Percentiles rank a stretch among this genome's conserved stretches.
phyloP scores from a whole-genome alignment of 495 filamentous ascomycete genomes.

The Friedmanniomyces endolithicus region DNA sequence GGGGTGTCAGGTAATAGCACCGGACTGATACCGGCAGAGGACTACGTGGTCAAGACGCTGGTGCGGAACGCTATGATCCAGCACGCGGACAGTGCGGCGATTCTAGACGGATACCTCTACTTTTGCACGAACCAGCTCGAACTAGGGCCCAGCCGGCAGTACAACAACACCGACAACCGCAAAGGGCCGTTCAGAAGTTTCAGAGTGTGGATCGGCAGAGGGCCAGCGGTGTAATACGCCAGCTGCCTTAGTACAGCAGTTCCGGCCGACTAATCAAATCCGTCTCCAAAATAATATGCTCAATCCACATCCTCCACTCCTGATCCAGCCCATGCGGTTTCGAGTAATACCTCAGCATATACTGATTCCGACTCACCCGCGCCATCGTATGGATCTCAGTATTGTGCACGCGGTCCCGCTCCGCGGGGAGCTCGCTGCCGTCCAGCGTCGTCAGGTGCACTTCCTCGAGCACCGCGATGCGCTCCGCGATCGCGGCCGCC shows the following conservation, averaged over 20 bases:
- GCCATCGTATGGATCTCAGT: background rate
- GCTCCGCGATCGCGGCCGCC: conserved; percentile 9
- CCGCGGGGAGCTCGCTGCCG: conserved; percentile 2
- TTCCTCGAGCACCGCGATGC: conserved; percentile 14
- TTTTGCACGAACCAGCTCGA: conserved; percentile 25
- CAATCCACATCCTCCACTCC: conserved; percentile 11
- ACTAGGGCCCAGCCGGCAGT: conserved; percentile 18
- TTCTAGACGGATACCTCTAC: conserved; percentile 24
- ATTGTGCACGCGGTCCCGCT: conserved; percentile 13
- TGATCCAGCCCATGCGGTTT: conserved; percentile 11
- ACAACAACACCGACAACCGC: conserved; percentile 22
- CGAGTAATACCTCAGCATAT: conserved; percentile 4
- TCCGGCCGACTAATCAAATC: background rate
- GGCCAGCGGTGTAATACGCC: conserved; percentile 17
- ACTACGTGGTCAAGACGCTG: conserved; percentile 23
- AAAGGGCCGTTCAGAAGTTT: conserved; percentile 20
- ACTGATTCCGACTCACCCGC: background rate
- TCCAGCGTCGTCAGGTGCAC: conserved; percentile 1
- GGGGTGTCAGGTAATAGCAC: conserved; percentile 14
- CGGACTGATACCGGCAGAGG: conserved; percentile 17
- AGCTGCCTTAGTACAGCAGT: background rate
- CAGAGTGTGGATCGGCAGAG: conserved; percentile 22
- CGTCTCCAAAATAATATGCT: conserved; percentile 4
- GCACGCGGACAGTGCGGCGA: conserved; percentile 23
- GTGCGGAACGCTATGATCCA: conserved; percentile 24